phyloP scores from a whole-genome alignment of 306 rosid genomes.

The Senna siamea region DNA sequence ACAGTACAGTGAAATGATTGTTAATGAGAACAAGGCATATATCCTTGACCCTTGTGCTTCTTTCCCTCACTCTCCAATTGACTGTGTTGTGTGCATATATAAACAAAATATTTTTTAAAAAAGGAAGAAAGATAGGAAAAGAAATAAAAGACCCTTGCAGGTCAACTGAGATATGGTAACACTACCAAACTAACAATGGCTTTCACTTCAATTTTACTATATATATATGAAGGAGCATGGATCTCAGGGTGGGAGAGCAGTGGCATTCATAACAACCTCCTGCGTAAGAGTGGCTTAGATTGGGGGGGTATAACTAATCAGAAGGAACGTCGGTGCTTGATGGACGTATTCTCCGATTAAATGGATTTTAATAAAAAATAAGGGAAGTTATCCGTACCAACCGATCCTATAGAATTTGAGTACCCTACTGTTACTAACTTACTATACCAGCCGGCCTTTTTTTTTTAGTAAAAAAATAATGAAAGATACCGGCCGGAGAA shows the following conservation, averaged over 20 bases:
- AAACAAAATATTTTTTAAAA: slow-evolving; percentile 6
- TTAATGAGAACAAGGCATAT: slow-evolving; percentile 33
- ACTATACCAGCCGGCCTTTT: slow-evolving; percentile 62
- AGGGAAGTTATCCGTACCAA: slow-evolving; percentile 45
- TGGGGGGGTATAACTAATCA: slow-evolving; percentile 35
- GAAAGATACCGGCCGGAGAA: slow-evolving; percentile 54
- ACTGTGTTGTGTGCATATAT: not conserved
- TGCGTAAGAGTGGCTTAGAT: slow-evolving; percentile 45
- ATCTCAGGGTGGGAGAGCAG: slow-evolving; percentile 35
- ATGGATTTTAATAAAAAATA: slow-evolving; percentile 10
- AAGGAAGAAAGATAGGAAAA: not conserved
- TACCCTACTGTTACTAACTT: slow-evolving; percentile 14
- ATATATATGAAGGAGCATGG: slow-evolving; percentile 29
- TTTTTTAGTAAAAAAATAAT: not conserved
- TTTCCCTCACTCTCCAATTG: slow-evolving; percentile 17
- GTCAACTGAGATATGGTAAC: slow-evolving; percentile 45
- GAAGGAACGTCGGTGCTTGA: slow-evolving; percentile 52
- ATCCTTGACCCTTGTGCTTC: slow-evolving; percentile 4
- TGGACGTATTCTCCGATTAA: slow-evolving; percentile 44
- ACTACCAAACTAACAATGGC: slow-evolving; percentile 24
- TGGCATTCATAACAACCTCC: slow-evolving; percentile 40
- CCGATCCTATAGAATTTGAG: slow-evolving; percentile 36
- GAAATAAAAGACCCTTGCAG: not conserved
- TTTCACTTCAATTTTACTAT: slow-evolving; percentile 39
- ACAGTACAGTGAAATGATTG: slow-evolving; percentile 37